Evolutionary conservation across 1,284 basidiomycete genomes (phyloP).

Genomic region (Blastosporella zonata): DNA sequence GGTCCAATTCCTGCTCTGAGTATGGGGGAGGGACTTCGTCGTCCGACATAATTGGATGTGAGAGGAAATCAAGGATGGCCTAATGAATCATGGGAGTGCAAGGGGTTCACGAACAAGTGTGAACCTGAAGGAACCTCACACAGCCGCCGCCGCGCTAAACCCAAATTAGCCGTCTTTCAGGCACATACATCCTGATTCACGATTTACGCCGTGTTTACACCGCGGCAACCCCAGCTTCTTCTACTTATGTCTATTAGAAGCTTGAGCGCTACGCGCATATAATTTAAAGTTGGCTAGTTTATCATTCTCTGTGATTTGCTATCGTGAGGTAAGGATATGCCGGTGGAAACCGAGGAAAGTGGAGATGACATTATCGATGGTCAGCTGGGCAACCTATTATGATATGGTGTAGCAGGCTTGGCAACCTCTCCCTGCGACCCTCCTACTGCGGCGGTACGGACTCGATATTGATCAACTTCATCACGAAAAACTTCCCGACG

Average conservation of each 20-base stretch:
- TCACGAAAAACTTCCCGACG: no score
- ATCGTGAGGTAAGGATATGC: neutral
- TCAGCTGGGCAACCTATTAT: no score
- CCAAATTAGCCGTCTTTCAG: constrained; percentile 1
- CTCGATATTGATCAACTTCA: no score
- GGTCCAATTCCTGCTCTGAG: constrained; percentile 53
- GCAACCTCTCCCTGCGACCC: no score
- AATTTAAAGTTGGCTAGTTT: no score
- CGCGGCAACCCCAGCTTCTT: neutral
- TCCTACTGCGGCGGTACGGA: neutral
- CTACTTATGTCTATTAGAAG: no score
- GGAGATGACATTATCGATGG: constrained; percentile 6
- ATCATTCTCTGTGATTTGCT: neutral
- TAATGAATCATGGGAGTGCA: neutral
- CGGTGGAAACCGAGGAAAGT: neutral
- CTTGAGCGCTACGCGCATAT: no score
- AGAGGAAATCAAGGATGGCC: neutral
- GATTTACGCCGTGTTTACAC: neutral
- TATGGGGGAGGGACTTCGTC: constrained; percentile 41
- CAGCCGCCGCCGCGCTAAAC: neutral
- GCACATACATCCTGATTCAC: neutral
- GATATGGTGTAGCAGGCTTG: neutral
- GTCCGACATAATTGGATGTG: constrained; percentile 21
- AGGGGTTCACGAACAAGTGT: neutral
- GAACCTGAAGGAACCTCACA: neutral